Conservation (phyloP, 225 moss, liverwort and hornwort species). For the Thuidium tamariscinum region DNA sequence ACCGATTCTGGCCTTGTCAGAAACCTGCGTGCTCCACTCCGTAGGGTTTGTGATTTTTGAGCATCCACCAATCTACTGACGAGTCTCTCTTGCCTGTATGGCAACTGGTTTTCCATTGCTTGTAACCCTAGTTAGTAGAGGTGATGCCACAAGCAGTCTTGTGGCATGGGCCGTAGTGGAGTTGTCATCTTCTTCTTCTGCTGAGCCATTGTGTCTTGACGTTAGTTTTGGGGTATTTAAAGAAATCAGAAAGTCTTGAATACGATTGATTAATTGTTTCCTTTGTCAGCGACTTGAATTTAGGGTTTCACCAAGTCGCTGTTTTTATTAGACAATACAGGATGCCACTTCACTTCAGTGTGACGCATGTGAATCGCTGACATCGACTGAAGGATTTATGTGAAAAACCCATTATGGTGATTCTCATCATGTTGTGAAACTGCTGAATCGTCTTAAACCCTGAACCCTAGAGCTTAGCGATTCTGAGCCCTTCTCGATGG, state of each 20-base stretch:
- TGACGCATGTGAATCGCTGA: neutral
- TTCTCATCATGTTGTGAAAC: neutral
- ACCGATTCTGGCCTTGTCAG: neutral
- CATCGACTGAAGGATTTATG: neutral
- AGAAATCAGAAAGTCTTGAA: neutral
- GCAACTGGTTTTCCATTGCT: neutral
- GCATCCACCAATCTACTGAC: neutral
- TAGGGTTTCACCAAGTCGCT: neutral
- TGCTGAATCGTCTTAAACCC: slow-evolving; percentile 7
- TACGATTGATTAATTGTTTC: neutral
- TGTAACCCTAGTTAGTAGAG: neutral
- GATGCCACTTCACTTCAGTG: neutral
- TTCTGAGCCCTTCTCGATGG: neutral
- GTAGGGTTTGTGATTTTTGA: neutral
- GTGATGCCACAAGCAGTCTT: neutral
- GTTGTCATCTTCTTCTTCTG: neutral
- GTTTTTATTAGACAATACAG: neutral
- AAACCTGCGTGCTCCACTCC: neutral
- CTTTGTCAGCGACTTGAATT: neutral
- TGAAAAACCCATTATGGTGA: neutral
- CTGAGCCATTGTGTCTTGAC: neutral
- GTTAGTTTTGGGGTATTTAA: neutral
- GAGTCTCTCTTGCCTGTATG: neutral
- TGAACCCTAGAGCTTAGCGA: neutral
- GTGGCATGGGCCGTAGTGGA: neutral